Conservation (phyloP, 306 rosid species). For the Trichosanthes truncata region DNA sequence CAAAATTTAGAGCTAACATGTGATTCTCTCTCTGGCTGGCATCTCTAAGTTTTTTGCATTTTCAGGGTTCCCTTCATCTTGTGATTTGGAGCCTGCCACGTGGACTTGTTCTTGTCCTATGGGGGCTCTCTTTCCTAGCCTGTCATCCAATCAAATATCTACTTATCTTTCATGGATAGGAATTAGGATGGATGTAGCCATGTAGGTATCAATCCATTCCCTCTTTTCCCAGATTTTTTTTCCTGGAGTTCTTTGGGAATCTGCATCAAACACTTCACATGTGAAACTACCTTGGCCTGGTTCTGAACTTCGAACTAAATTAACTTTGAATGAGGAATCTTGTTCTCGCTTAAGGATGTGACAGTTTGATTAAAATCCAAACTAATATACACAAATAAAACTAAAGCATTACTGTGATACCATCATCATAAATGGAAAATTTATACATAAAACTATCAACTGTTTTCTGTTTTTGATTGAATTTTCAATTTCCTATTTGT, state of each 20-base stretch:
- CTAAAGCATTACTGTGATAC: background rate
- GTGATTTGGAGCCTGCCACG: background rate
- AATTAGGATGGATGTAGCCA: background rate
- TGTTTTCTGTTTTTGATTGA: background rate
- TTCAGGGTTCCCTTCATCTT: background rate
- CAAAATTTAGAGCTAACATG: background rate
- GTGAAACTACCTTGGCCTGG: background rate
- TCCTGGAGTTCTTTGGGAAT: background rate
- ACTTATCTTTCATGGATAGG: conserved; percentile 5
- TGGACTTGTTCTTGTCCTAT: background rate
- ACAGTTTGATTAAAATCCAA: background rate
- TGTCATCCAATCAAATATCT: background rate
- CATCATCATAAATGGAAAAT: background rate
- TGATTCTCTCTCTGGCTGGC: background rate
- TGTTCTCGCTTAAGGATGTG: background rate
- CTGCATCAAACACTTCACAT: background rate
- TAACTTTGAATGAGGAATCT: background rate
- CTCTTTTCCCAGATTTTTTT: background rate
- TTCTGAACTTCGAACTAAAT: background rate
- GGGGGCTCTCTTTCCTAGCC: background rate
- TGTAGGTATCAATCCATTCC: background rate
- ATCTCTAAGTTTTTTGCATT: background rate
- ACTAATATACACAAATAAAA: background rate
- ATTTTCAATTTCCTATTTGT: background rate
- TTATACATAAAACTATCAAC: background rate